Base-by-base conservation (phyloP, 495 filamentous ascomycete genomes). In the Bacidia gigantensis region DNA sequence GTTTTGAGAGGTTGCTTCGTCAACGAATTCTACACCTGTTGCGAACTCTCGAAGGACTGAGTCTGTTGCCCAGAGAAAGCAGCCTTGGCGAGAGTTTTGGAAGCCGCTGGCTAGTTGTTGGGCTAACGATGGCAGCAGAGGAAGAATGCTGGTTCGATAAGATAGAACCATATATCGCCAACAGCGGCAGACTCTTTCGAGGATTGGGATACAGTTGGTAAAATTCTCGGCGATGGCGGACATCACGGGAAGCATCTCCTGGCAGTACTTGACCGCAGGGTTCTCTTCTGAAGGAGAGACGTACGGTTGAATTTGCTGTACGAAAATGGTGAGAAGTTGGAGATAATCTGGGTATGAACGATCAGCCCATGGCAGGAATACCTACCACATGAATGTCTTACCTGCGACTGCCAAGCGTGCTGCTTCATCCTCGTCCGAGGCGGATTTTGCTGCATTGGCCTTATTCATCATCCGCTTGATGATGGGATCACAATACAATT, bases 91-190 rank as follows among this genome's bases (percentile, higher is more conserved):
- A 2, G 90, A 94, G 12, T 76, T 77, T 40, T 84, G 73, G 64
- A 97, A 99, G 0, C 89, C 89, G 51, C 69, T 74, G 3, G 86
- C 83, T 43, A 99, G 77, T 64, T 89, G 89, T 53, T 88, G 81
- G 20, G 93, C 92, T 60, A 99, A 77, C 9, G 80, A 73, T 3
- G 85, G 86, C 20, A 99, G 73, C 2, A 99, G 71, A 21, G 89
- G 87, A 20, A 82, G 76, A 72, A 93, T 90, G 46, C 86, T 85
- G 0, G 83, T 90, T 54, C 93, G 77, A 66, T 96, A 97, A 0
- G 88, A 95, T 51, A 96, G 86, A 23, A 97, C 78, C 89, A 95
- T 94, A 62, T 86, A 83, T 54, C 92, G 78, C 86, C 88, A 99
- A 71, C 86, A 95, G 46, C 92, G 78, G 65, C 89, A 95, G 20